Base-by-base conservation (phyloP, 306 rosid species). In the Rubus parviflorus region DNA sequence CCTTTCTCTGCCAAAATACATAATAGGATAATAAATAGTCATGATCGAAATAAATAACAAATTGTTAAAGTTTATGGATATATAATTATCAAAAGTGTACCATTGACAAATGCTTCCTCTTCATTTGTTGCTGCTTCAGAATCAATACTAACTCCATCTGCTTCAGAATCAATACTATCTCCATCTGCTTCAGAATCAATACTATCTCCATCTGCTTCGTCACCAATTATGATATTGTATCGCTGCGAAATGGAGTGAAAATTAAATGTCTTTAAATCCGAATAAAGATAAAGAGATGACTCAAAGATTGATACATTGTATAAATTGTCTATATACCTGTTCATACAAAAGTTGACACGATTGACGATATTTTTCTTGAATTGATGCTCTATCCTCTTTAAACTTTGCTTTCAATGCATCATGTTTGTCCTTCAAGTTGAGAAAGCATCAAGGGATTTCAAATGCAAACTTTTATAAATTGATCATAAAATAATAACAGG, bases 381-480 rank as follows among this genome's bases (percentile, higher is more conserved):
- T 87, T 15, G 90, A 89, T 42, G 89, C 87, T 82, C 91, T 87
- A 60, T 90, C 94, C 84, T 90, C 87, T 6, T 87, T 84, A 81
- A 84, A 90, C 6, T 86, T 86, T 2, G 90, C 85, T 80, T 90
- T 90, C 2, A 86, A 56, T 69, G 84, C 91, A 60, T 85, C 94
- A 30, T 86, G 86, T 52, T 87, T 83, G 61, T 87, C 76, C 94
- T 90, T 83, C 49, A 73, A 41, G 40, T 7, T 30, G 30, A 71
- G 16, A 30, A 54, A 4, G 2, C 52, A 38, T 56, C 72, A 7
- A 25, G 49, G 41, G 4, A 30, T n/a, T 41, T 40, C 6, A 43
- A 30, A 30, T 30, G 35, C 30, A 19, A 20, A 30, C 35, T 30
- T 30, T 30, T 30, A 30, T 30, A 30, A 30, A 30, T 30, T 30